Evolutionary conservation across 208 protist genomes (phyloP).

Genomic region (Herpetomonas samuelpessoai): DNA sequence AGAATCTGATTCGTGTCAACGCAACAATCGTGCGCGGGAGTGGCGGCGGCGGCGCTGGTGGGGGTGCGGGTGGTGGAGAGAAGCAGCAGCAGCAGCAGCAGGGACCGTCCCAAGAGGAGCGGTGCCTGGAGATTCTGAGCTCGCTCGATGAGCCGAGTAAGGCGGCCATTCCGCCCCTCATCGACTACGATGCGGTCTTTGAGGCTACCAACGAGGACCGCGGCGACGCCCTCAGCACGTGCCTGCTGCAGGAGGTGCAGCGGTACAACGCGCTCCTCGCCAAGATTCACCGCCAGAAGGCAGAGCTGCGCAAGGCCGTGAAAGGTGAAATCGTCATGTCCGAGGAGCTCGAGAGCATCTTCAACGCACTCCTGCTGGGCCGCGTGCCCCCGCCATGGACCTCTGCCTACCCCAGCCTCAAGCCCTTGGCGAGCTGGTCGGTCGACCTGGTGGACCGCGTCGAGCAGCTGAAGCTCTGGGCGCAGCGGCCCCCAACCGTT

Average conservation of each 20-base stretch:
- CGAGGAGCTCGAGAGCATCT: slow-evolving; percentile 95
- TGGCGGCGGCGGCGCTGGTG: slow-evolving; percentile 16
- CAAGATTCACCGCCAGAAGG: slow-evolving; percentile 90
- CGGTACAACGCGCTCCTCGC: slow-evolving; percentile 96
- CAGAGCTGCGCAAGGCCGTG: slow-evolving; percentile 93
- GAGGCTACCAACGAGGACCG: slow-evolving; percentile 89
- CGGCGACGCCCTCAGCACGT: slow-evolving; percentile 94
- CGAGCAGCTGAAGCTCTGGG: slow-evolving; percentile 94
- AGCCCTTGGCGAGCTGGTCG: slow-evolving; percentile 96
- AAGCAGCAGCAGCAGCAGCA: slow-evolving; percentile 21
- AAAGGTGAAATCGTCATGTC: slow-evolving; percentile 98
- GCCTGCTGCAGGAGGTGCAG: slow-evolving; percentile 97
- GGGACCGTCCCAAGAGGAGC: slow-evolving; percentile 69
- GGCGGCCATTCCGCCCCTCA: slow-evolving; percentile 63
- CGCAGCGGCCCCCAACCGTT: slow-evolving; percentile 89
- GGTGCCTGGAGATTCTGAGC: slow-evolving; percentile 85
- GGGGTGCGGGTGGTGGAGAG: slow-evolving; percentile 31
- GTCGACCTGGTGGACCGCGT: slow-evolving; percentile 94
- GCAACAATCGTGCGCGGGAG: slow-evolving; percentile 70
- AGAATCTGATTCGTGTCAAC: slow-evolving; percentile 92
- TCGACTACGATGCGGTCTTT: slow-evolving; percentile 91
- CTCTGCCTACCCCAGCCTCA: slow-evolving; percentile 96
- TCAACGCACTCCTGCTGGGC: slow-evolving; percentile 86
- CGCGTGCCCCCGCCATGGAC: slow-evolving; percentile 94
- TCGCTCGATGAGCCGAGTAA: slow-evolving; percentile 87